phyloP scores from a whole-genome alignment of 2,329 filamentous ascomycete species.

The Pezicula radicicola region DNA sequence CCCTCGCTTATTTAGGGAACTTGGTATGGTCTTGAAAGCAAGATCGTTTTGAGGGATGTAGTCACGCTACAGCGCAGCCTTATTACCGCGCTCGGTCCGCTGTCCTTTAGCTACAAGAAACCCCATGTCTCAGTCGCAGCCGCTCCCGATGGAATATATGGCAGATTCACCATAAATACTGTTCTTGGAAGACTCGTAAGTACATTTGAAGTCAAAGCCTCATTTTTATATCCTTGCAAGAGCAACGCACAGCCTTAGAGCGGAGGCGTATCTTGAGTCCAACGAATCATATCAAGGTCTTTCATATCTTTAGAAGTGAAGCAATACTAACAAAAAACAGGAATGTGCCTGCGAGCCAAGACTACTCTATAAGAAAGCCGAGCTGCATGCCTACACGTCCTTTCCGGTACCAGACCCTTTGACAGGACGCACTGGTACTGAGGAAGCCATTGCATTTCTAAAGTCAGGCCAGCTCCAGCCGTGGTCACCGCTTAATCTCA shows the following conservation, averaged over 20 bases:
- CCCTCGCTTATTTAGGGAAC: conserved; percentile 32
- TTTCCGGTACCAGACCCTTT: conserved; percentile 51
- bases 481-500: neutral
- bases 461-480: conserved; percentile 37
- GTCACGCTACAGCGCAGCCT: conserved; percentile 41
- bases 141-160: conserved; percentile 34
- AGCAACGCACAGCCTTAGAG: too few species aligned
- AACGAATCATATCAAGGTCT: too few species aligned
- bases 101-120: conserved; percentile 26
- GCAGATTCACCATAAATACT: conserved; percentile 49
- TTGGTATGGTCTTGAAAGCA: conserved; percentile 56
- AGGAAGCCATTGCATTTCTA: conserved; percentile 51
- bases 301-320: too few species aligned
- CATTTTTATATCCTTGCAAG: too few species aligned
- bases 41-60: conserved; percentile 50
- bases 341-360: conserved; percentile 48
- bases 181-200: conserved; percentile 45
- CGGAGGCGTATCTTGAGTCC: too few species aligned
- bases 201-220: too few species aligned
- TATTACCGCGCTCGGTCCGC: conserved; percentile 46
- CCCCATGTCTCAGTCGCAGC: conserved; percentile 41
- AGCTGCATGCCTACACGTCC: conserved; percentile 58
- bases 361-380: conserved; percentile 51
- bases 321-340: too few species aligned
- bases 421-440: conserved; percentile 53